A percentile compares a stretch with the other conserved stretches of the same genome.
Evolutionary conservation across 192 early-diverging fungal species (phyloP).

Genomic region (Oehlia diaphana): DNA sequence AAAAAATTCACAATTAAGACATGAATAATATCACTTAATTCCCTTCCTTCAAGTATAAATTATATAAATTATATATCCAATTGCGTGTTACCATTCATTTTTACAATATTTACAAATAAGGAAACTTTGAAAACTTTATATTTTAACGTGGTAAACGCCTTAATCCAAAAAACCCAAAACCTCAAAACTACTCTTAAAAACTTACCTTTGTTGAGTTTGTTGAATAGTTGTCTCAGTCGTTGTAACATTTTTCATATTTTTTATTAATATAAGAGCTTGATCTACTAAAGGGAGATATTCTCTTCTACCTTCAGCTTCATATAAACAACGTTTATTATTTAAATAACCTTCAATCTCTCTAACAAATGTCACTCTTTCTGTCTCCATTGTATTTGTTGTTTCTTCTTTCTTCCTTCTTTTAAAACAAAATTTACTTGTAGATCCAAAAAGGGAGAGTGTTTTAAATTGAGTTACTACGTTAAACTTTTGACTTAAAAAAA

Average conservation of each 20-base stretch:
- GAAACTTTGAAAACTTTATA: too few relatives aligned
- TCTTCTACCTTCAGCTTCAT: constrained; percentile 11
- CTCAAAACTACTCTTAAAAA: not conserved
- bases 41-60: too few relatives aligned
- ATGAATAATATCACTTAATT: too few relatives aligned
- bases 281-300: constrained; percentile 14
- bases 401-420: not conserved
- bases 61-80: too few relatives aligned
- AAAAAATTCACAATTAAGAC: not conserved
- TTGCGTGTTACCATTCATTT: too few relatives aligned
- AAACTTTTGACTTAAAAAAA: too few relatives aligned
- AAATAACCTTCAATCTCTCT: constrained; percentile 12
- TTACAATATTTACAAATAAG: too few relatives aligned
- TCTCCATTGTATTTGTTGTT: not conserved
- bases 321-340: constrained; percentile 9
- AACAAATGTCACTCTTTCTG: not conserved
- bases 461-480: too few relatives aligned
- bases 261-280: not conserved
- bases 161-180: too few relatives aligned
- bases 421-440: not conserved
- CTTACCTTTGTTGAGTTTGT: not conserved
- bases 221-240: not conserved
- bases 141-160: too few relatives aligned
- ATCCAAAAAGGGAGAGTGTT: not conserved
- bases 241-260: not conserved